Base-by-base conservation (phyloP, 1,284 basidiomycete genomes). In the Ustilago trichophora region DNA sequence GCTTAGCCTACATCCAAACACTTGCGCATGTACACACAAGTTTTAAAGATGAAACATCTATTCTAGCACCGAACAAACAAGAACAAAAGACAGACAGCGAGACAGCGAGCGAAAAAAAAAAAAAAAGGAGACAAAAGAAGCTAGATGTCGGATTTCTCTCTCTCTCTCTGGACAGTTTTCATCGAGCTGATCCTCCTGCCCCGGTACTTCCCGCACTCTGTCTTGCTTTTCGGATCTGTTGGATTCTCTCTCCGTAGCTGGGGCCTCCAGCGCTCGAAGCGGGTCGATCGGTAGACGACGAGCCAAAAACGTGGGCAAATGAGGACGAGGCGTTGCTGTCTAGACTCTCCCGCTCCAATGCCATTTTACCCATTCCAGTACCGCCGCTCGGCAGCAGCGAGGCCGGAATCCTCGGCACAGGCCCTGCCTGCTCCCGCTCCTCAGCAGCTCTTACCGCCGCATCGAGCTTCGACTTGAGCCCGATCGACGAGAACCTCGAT, bases 401-500 rank as follows among this genome's bases (percentile, higher is more conserved):
- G 3, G 48, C 51, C 1, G 65, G 58, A 12, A 68, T 22, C 0
- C 54, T 29, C 2, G 64, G 64, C 0, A 57, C 64, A 5, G 29
- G n/a, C n/a, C n/a, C 9, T 15, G 31, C 32, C n/a, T n/a, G n/a
- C 10, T 59, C 35, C 37, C 41, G 34, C 21, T 60, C 63, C 16
- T 67, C 64, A 0, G 55, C 48, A 6, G 52, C 59, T 11, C 43
- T 32, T 2, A 69, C 55, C 2, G 59, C 55, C 3, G 55, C 66
- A 25, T 69, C 66, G 27, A 69, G 48, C 25, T 69, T 69, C 6
- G 51, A 48, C 25, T 62, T 62, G 19, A 70, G 44, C 12, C 60
- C 66, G 18, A 64, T 46, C 11, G 48, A 48, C 2, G 51, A 47
- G 19, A 69, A 49, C 13, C 66, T 21, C 29, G 59, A 55, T n/a